These are phyloP conservation scores for Aspergillus proliferans DNA, from an alignment of 2,329 filamentous ascomycete genomes.

Conservation along the genomic window DNA sequence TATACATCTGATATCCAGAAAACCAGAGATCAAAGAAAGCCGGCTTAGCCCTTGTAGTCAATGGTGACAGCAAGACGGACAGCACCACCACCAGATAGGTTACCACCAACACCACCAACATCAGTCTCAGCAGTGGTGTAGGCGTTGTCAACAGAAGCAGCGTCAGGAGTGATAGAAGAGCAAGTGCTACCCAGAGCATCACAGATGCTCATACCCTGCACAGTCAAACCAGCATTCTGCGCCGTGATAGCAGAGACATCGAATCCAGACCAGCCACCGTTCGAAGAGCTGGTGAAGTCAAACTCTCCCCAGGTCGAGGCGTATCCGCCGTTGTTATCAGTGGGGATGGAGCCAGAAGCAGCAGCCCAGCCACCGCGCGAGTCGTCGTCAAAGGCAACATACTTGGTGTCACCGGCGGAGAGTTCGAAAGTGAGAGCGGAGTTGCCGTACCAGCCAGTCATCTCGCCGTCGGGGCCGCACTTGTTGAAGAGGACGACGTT, in stretches of 20 bases:
- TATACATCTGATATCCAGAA: background rate
- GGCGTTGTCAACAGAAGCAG: constrained; percentile 23
- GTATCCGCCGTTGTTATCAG: constrained; percentile 20
- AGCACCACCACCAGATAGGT: constrained; percentile 18
- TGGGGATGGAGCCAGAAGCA: constrained; percentile 20
- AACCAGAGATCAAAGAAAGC: background rate
- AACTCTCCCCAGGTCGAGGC: constrained; percentile 32
- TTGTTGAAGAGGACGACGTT: constrained; percentile 38
- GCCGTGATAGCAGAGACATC: constrained; percentile 31
- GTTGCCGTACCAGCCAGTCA: constrained; percentile 32
- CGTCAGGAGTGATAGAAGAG: constrained; percentile 23
- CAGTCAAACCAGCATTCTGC: constrained; percentile 21
- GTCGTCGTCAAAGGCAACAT: constrained; percentile 32
- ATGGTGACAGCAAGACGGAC: constrained; percentile 23
- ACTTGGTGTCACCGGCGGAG: constrained; percentile 28
- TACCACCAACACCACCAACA: constrained; percentile 30
- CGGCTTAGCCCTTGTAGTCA: constrained; percentile 21
- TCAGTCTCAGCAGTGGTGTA: constrained; percentile 23
- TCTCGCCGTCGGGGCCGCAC: constrained; percentile 26
- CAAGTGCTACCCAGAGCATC: constrained; percentile 19
- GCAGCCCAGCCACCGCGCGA: constrained; percentile 31
- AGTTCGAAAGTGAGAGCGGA: constrained; percentile 28
- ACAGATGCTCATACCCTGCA: constrained; percentile 35
- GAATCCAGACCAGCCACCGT: constrained; percentile 28
- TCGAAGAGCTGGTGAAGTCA: constrained; percentile 24